Conservation (phyloP, 163 green algal genomes). For the Volvox carteri region DNA sequence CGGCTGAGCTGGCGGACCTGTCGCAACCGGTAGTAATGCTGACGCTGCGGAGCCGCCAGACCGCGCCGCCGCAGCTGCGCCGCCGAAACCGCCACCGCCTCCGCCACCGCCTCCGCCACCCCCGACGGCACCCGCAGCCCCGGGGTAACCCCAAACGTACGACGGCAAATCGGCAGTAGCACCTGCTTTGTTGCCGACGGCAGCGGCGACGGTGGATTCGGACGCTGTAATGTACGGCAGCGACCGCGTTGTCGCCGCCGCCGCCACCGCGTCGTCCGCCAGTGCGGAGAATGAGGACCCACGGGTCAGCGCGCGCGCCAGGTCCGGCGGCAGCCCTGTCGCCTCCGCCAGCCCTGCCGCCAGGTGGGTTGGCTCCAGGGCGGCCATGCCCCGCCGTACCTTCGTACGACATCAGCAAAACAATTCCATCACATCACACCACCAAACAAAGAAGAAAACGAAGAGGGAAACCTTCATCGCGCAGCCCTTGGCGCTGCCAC, state of each 20-base stretch:
- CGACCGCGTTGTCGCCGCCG: background rate
- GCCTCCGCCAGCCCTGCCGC: conserved; percentile 43
- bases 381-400: conserved; percentile 31
- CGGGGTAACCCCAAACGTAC: background rate
- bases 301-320: conserved; percentile 36
- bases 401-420: no score
- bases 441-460: no score
- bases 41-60: background rate
- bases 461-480: no score
- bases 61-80: background rate
- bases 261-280: background rate
- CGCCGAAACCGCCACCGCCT: background rate
- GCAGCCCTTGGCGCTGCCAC: no score
- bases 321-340: background rate
- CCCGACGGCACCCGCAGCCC: background rate
- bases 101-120: background rate
- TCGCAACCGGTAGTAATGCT: no score
- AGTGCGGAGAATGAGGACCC: conserved; percentile 28
- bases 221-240: background rate
- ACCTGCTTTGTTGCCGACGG: background rate
- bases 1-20: conserved; percentile 34
- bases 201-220: background rate
- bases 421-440: no score
- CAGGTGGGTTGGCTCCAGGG: conserved; percentile 40
- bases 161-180: background rate